phyloP scores from a whole-genome alignment of 768 basidiomycete species.

The Suillus alpinus region DNA sequence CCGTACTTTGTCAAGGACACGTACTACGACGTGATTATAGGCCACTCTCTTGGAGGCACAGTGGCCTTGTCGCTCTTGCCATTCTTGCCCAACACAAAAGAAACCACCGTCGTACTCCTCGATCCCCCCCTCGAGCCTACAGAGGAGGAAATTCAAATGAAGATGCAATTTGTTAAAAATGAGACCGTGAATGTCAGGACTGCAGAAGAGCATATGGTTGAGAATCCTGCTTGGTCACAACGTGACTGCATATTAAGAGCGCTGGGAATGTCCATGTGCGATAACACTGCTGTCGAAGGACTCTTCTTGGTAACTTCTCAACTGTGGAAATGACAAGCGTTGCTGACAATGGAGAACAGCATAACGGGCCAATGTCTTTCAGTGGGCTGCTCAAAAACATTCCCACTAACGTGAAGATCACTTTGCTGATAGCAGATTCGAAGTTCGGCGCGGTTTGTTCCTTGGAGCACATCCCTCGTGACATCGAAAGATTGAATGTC shows the following conservation, averaged over 20 bases:
- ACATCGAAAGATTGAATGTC: background rate
- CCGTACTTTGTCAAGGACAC: conserved; percentile 9
- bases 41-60: conserved; percentile 16
- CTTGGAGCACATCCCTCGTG: conserved; percentile 11
- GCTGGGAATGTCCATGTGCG: conserved; percentile 5
- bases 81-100: conserved; percentile 6
- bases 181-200: background rate
- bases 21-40: conserved; percentile 16
- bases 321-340: background rate
- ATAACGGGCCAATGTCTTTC: conserved; percentile 20
- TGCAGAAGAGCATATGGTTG: background rate
- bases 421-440: conserved; percentile 18
- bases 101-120: conserved; percentile 8
- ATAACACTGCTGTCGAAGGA: background rate
- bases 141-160: background rate
- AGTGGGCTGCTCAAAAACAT: conserved; percentile 1
- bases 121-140: conserved; percentile 7
- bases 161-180: background rate
- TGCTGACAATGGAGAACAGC: background rate
- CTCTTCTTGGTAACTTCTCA: background rate
- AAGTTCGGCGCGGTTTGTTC: background rate
- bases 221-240: conserved; percentile 17
- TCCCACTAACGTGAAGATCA: conserved; percentile 13
- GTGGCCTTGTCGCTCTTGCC: conserved; percentile 13
- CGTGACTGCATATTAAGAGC: conserved; percentile 9